These are phyloP conservation scores for Beauveria scarabaeidicola DNA, from an alignment of 2,329 filamentous ascomycete species.

Conservation along the genomic window DNA sequence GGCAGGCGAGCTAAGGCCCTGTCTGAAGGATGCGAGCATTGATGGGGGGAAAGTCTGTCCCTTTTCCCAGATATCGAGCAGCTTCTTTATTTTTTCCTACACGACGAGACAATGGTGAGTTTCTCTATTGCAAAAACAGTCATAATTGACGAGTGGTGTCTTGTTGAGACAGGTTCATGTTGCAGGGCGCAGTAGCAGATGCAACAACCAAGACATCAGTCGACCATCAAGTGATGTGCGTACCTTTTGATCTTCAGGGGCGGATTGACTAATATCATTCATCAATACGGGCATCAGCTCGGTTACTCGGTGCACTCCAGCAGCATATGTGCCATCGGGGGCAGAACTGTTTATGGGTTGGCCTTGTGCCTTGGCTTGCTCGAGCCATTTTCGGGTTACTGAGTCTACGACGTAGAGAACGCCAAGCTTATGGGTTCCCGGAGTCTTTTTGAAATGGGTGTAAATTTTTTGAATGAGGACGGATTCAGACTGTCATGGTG, in stretches of 20 bases:
- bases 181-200: constrained; percentile 11
- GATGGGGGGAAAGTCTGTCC: constrained; percentile 78
- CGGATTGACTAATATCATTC: constrained; percentile 85
- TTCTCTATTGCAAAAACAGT: constrained; percentile 10
- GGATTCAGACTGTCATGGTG: constrained; percentile 66
- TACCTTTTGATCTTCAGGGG: constrained; percentile 96
- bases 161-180: not conserved
- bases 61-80: constrained; percentile 97
- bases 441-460: constrained; percentile 93
- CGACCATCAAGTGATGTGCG: constrained; percentile 35
- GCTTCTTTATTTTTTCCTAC: constrained; percentile 89
- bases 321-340: constrained; percentile 85
- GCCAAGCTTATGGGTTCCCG: constrained; percentile 92
- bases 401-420: constrained; percentile 99
- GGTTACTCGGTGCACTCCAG: constrained; percentile 92
- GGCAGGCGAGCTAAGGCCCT: constrained; percentile 58
- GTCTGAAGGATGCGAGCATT: constrained; percentile 75
- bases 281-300: constrained; percentile 89
- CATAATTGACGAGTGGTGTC: constrained; percentile 18
- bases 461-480: constrained; percentile 93
- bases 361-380: constrained; percentile 79
- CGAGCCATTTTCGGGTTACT: constrained; percentile 97
- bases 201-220: constrained; percentile 22
- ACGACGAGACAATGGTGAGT: constrained; percentile 27
- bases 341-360: constrained; percentile 75